These are phyloP conservation scores for Sugiyamaella novakii DNA, from an alignment of 1,139 yeast species.

Conservation along the genomic window DNA sequence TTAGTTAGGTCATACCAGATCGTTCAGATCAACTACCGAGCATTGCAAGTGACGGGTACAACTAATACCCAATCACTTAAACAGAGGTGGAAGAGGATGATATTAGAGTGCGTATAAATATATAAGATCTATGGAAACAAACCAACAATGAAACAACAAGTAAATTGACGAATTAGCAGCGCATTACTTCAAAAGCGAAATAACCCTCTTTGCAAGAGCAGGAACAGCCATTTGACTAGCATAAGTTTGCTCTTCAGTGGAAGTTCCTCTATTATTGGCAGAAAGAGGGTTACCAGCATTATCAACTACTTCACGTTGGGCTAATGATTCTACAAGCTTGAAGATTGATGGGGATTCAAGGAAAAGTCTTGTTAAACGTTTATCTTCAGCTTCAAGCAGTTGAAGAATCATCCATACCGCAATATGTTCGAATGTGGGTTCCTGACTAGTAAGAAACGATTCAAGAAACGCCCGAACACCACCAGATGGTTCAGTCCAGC, in stretches of 20 bases:
- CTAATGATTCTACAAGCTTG: slow-evolving; percentile 40
- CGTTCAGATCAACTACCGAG: too few relatives aligned
- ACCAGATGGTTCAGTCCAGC: slow-evolving; percentile 80
- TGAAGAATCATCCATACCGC: slow-evolving; percentile 97
- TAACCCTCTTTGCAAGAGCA: slow-evolving; percentile 41
- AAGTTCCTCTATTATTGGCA: slow-evolving; percentile 23
- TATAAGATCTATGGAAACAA: slow-evolving; percentile 1
- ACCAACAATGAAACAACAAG: slow-evolving; percentile 1
- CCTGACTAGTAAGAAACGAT: slow-evolving; percentile 77
- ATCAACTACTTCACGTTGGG: slow-evolving; percentile 35
- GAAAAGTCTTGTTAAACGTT: slow-evolving; percentile 52
- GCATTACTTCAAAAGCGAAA: slow-evolving; percentile 30
- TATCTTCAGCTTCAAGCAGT: slow-evolving; percentile 82
- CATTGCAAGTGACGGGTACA: too few relatives aligned
- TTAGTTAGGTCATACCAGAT: too few relatives aligned
- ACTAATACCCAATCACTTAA: too few relatives aligned
- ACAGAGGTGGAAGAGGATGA: too few relatives aligned
- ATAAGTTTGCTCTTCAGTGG: slow-evolving; percentile 34
- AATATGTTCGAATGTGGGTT: slow-evolving; percentile 97
- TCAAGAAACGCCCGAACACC: slow-evolving; percentile 85
- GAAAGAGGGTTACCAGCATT: slow-evolving; percentile 23
- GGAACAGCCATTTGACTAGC: slow-evolving; percentile 44
- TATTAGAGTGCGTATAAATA: slow-evolving; percentile 14
- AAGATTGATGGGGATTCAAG: slow-evolving; percentile 41
- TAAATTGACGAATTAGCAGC: background rate